These are phyloP conservation scores for Phragmites australis DNA, from an alignment of 176 grass and related monocot species.

Conservation along the genomic window DNA sequence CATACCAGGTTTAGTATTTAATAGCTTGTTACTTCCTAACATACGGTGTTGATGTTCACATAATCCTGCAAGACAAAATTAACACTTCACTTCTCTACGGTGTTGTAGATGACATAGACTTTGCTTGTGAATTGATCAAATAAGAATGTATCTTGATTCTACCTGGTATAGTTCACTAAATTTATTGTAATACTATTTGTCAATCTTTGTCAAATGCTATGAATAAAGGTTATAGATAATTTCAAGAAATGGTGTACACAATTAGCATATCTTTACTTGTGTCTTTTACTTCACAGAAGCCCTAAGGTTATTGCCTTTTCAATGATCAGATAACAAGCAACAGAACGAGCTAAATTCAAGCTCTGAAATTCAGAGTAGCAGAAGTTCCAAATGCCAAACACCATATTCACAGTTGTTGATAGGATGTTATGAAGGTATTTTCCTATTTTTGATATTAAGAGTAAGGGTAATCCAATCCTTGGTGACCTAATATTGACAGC, in stretches of 20 bases:
- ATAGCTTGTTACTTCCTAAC: background rate
- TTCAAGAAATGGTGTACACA: background rate
- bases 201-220: background rate
- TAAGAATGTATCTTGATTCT: conserved; percentile 85
- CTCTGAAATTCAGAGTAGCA: background rate
- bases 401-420: background rate
- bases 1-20: background rate
- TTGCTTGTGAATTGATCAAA: conserved; percentile 75
- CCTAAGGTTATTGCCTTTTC: background rate
- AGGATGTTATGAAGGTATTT: background rate
- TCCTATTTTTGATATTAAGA: background rate
- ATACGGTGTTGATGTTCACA: background rate
- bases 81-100: conserved; percentile 61
- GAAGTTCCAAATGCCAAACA: background rate
- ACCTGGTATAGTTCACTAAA: conserved; percentile 54
- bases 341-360: background rate
- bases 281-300: background rate
- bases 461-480: background rate
- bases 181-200: background rate
- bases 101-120: conserved; percentile 77
- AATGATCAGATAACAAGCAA: background rate
- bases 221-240: conserved; percentile 12
- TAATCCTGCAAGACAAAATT: conserved; percentile 67
- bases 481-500: background rate
- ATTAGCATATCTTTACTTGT: background rate